These are phyloP conservation scores for Debaryomyces coudertii DNA, from an alignment of 1,139 yeast genomes.

Conservation along the genomic window DNA sequence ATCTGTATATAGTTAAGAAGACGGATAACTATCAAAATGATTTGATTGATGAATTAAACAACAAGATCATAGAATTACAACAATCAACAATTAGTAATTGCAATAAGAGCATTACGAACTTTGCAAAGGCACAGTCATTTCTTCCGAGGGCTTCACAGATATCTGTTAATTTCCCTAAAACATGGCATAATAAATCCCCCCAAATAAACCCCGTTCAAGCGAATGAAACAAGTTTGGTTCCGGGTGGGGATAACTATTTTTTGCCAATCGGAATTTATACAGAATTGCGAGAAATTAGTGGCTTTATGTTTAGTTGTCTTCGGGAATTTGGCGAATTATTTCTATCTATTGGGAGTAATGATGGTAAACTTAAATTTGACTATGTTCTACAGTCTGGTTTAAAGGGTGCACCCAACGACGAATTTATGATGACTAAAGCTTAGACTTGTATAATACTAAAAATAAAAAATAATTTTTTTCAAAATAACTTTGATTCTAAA, in stretches of 20 bases:
- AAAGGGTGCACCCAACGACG: conserved; percentile 5
- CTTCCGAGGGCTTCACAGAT: conserved; percentile 15
- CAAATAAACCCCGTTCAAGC: conserved; percentile 18
- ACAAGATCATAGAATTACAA: conserved; percentile 34
- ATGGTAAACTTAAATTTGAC: conserved; percentile 17
- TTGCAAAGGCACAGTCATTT: conserved; percentile 8
- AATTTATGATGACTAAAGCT: not conserved
- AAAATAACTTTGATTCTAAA: not conserved
- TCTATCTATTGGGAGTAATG: conserved; percentile 17
- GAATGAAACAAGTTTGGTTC: conserved; percentile 16
- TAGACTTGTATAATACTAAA: not conserved
- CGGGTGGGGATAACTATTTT: conserved; percentile 31
- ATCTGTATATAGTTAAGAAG: conserved; percentile 23
- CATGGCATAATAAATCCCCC: conserved; percentile 33
- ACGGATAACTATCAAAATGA: conserved; percentile 16
- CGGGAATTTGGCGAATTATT: conserved; percentile 38
- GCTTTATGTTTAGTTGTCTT: conserved; percentile 34
- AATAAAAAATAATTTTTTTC: not conserved
- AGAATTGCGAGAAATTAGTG: conserved; percentile 35
- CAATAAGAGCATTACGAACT: conserved; percentile 11
- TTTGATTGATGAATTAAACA: conserved; percentile 20
- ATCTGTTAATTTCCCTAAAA: conserved; percentile 35
- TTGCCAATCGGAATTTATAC: conserved; percentile 45
- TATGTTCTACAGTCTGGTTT: conserved; percentile 27
- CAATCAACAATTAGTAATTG: conserved; percentile 29